These are phyloP conservation scores for Populus nigra DNA, from an alignment of 345 rosid genomes.

Conservation along the genomic window DNA sequence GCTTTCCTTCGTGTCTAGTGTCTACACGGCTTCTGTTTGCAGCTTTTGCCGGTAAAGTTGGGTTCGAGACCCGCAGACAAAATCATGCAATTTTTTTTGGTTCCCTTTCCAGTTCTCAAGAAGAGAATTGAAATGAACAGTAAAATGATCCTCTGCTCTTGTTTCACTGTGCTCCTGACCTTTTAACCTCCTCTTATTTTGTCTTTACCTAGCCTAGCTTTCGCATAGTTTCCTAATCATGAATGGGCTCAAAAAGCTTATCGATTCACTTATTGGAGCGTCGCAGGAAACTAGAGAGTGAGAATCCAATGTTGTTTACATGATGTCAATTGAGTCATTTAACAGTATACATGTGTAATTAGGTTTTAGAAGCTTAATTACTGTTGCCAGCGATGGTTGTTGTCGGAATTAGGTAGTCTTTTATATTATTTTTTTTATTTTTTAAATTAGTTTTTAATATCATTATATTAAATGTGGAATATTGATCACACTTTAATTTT, in stretches of 20 bases:
- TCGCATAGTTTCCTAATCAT: slow-evolving; percentile 19
- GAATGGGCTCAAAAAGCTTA: not conserved
- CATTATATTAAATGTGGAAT: not conserved
- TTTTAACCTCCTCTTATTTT: slow-evolving; percentile 10
- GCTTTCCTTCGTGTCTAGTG: slow-evolving; percentile 21
- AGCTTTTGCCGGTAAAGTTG: slow-evolving; percentile 78
- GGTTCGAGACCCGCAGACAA: slow-evolving; percentile 46
- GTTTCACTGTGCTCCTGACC: slow-evolving; percentile 11
- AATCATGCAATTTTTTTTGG: slow-evolving; percentile 27
- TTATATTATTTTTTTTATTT: too few relatives aligned
- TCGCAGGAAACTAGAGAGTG: not conserved
- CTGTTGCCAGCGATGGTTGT: not conserved
- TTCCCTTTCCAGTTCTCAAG: slow-evolving; percentile 9
- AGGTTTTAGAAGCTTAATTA: not conserved
- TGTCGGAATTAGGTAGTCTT: not conserved
- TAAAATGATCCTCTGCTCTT: slow-evolving; percentile 5
- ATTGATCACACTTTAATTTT: not conserved
- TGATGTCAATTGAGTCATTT: slow-evolving; percentile 12
- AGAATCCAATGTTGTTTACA: slow-evolving; percentile 1
- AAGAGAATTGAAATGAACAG: slow-evolving; percentile 25
- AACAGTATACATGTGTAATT: not conserved
- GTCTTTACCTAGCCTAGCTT: slow-evolving; percentile 11
- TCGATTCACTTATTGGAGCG: not conserved
- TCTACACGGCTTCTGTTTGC: slow-evolving; percentile 76
- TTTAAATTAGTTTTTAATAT: too few relatives aligned